These are phyloP conservation scores for Vicia faba DNA, from an alignment of 306 rosid genomes.

Conservation along the genomic window DNA sequence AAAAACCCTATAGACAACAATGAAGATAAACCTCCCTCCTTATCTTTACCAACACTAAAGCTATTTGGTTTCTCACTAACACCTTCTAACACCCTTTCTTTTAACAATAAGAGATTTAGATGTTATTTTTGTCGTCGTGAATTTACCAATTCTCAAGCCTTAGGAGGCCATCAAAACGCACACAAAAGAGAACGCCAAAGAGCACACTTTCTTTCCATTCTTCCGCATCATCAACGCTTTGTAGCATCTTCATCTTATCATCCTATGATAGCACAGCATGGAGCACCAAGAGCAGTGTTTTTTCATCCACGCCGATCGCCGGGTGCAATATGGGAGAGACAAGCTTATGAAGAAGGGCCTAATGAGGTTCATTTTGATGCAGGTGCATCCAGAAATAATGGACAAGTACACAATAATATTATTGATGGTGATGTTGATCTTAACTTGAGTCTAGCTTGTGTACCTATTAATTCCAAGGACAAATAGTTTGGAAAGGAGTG, in stretches of 20 bases:
- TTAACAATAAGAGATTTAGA: constrained; percentile 17
- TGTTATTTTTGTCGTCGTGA: constrained; percentile 38
- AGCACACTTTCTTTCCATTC: constrained; percentile 26
- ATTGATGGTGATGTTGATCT: constrained; percentile 38
- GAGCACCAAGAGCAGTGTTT: not conserved
- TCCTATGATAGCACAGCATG: not conserved
- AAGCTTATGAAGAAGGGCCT: not conserved
- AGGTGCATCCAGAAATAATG: not conserved
- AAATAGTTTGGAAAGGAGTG: constrained; percentile 7
- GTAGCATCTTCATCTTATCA: not conserved
- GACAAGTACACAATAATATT: not conserved
- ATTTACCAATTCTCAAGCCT: constrained; percentile 42
- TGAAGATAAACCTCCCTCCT: not conserved
- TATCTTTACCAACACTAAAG: constrained; percentile 8
- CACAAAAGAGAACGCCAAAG: constrained; percentile 44
- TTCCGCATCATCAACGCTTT: constrained; percentile 24
- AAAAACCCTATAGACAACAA: not conserved
- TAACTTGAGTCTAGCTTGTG: constrained; percentile 33
- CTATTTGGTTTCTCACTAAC: constrained; percentile 36
- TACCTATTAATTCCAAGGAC: not conserved
- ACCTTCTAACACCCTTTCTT: constrained; percentile 1
- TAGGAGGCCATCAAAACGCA: constrained; percentile 53
- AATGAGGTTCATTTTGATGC: not conserved
- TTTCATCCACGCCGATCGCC: not conserved
- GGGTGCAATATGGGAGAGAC: constrained; percentile 7